These are phyloP conservation scores for Solanum chiquidenum DNA, from an alignment of 257 asterid species.

Conservation along the genomic window DNA sequence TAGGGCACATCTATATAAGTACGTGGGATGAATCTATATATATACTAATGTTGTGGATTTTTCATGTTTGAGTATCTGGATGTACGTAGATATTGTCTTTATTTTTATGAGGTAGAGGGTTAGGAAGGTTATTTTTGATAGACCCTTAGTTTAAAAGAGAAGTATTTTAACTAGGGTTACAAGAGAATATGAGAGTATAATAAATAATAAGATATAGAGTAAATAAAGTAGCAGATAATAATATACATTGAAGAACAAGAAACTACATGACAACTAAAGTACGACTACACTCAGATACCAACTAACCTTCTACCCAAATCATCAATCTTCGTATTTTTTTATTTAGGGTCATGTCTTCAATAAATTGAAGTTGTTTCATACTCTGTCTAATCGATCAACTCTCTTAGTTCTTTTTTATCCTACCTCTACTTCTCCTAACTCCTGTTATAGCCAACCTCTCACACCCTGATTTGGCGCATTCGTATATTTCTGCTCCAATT, in stretches of 20 bases:
- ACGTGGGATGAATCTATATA: background rate
- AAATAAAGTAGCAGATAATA: background rate
- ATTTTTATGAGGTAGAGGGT: rapidly evolving
- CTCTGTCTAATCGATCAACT: too few species aligned
- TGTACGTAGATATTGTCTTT: background rate
- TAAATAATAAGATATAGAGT: background rate
- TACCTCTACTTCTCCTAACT: too few species aligned
- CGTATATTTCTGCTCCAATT: background rate
- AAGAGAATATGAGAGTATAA: background rate
- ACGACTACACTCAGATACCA: too few species aligned
- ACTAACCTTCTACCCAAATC: background rate
- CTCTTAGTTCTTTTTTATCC: too few species aligned
- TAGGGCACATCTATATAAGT: background rate
- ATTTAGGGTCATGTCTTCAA: background rate
- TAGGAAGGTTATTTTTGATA: rapidly evolving
- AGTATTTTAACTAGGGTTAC: too few species aligned
- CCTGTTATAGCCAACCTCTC: background rate
- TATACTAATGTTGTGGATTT: background rate
- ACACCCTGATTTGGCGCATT: background rate
- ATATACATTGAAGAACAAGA: background rate
- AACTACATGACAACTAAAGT: background rate
- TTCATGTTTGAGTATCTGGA: background rate
- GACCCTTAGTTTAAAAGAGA: background rate
- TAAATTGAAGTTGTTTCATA: too few species aligned
- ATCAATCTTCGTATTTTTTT: background rate